These are phyloP conservation scores for Adansonia gregorii DNA, from an alignment of 441 rosid species.

Conservation along the genomic window DNA sequence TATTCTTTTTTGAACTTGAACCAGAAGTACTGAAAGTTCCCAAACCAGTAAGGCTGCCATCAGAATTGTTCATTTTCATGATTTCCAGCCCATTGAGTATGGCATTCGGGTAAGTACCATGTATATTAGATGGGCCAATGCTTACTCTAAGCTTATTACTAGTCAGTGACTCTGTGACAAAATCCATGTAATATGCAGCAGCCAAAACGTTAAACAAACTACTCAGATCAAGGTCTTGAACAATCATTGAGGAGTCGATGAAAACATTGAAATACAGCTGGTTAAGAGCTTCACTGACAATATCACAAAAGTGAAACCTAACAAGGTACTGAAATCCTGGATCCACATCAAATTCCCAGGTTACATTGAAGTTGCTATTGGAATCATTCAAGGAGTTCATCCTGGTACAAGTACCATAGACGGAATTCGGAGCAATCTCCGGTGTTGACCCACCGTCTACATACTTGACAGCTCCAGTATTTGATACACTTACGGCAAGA, in stretches of 20 bases:
- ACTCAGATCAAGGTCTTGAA: conserved; percentile 60
- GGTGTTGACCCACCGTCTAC: conserved; percentile 51
- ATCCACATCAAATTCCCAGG: conserved; percentile 78
- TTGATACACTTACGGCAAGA: conserved; percentile 44
- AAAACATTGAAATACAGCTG: conserved; percentile 70
- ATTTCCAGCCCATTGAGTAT: conserved; percentile 89
- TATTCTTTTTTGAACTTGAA: conserved; percentile 49
- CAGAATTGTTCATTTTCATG: conserved; percentile 81
- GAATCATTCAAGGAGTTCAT: conserved; percentile 61
- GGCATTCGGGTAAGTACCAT: conserved; percentile 52
- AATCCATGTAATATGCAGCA: conserved; percentile 59
- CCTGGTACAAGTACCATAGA: conserved; percentile 68
- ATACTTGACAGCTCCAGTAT: conserved; percentile 51
- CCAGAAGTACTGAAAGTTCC: conserved; percentile 28
- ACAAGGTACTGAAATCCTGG: conserved; percentile 72
- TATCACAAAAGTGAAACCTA: conserved; percentile 88
- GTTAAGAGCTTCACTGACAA: conserved; percentile 51
- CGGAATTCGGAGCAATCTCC: conserved; percentile 61
- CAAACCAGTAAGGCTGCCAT: conserved; percentile 56
- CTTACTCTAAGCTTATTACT: conserved; percentile 59
- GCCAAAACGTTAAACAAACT: conserved; percentile 38
- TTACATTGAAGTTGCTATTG: conserved; percentile 68
- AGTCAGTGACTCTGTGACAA: conserved; percentile 39
- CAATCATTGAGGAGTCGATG: conserved; percentile 51
- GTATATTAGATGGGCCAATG: conserved; percentile 58